Evolutionary conservation across 2,329 filamentous ascomycete species (phyloP).

Genomic region (Didymella pomorum): DNA sequence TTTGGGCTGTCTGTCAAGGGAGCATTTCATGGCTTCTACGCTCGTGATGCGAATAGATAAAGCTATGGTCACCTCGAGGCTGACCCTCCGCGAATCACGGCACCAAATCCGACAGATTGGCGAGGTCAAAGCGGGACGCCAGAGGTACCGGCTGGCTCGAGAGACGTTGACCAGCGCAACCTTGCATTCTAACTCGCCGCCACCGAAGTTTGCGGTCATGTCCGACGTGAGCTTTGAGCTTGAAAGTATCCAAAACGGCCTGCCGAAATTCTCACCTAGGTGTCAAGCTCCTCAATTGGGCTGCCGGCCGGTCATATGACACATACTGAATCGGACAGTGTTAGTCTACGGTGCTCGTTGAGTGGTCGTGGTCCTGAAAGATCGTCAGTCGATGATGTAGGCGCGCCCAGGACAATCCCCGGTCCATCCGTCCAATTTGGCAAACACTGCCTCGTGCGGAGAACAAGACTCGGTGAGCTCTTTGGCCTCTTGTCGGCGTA

Average conservation of each 20-base stretch:
- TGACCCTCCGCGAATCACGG: conserved; percentile 27
- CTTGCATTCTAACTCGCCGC: conserved; percentile 26
- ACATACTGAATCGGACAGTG: conserved; percentile 5
- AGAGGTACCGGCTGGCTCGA: conserved; percentile 24
- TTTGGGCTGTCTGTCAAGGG: conserved; percentile 23
- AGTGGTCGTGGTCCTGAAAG: conserved; percentile 4
- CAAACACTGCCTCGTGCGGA: conserved; percentile 10
- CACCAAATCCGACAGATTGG: conserved; percentile 28
- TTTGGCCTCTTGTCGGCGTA: neutral
- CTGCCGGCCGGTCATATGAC: conserved; percentile 15
- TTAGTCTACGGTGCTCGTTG: neutral
- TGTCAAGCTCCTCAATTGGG: conserved; percentile 5
- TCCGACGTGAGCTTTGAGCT: conserved; percentile 21
- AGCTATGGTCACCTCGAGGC: conserved; percentile 36
- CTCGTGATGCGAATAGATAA: conserved; percentile 25
- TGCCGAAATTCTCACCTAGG: conserved; percentile 1
- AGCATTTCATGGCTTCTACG: conserved; percentile 22
- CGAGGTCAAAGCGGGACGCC: conserved; percentile 28
- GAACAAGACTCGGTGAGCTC: neutral
- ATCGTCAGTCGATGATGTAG: conserved; percentile 21
- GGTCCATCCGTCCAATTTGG: conserved; percentile 10
- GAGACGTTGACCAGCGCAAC: conserved; percentile 21
- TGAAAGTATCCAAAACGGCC: conserved; percentile 11
- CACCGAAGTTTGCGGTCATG: conserved; percentile 24
- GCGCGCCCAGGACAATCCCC: neutral